Evolutionary conservation across 2,329 filamentous ascomycete species (phyloP).

Genomic region (Geosmithia flava): DNA sequence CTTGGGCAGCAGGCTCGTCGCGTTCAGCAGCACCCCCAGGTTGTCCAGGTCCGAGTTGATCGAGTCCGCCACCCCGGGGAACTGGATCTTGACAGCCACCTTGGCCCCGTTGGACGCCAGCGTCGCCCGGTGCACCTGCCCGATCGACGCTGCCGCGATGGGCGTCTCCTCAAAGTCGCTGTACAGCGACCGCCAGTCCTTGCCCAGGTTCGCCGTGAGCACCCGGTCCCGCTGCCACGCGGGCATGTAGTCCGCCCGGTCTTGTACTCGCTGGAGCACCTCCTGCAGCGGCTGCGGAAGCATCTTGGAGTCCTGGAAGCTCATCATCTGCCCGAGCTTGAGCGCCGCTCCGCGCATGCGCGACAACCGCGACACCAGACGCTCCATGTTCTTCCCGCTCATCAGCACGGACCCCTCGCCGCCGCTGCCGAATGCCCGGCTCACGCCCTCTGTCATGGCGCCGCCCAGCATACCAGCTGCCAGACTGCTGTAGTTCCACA

Average conservation of each 20-base stretch:
- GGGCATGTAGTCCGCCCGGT: constrained; percentile 97
- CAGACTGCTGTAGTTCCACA: constrained; percentile 92
- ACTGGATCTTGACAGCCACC: constrained; percentile 95
- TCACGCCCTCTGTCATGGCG: constrained; percentile 74
- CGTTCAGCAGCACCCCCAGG: constrained; percentile 77
- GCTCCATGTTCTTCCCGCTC: constrained; percentile 82
- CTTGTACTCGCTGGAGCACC: constrained; percentile 87
- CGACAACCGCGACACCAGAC: constrained; percentile 83
- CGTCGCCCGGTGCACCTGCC: constrained; percentile 82
- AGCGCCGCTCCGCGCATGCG: constrained; percentile 95
- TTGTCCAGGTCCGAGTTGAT: constrained; percentile 97
- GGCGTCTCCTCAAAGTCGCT: constrained; percentile 78
- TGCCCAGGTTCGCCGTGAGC: constrained; percentile 63
- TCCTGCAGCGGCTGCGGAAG: constrained; percentile 77
- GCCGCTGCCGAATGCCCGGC: constrained; percentile 61
- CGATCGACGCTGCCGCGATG: constrained; percentile 91
- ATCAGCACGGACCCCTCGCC: constrained; percentile 68
- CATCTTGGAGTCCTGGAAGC: constrained; percentile 95
- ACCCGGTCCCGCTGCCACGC: constrained; percentile 84
- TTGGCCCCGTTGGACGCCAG: constrained; percentile 60
- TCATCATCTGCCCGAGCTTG: constrained; percentile 96
- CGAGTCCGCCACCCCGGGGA: constrained; percentile 87
- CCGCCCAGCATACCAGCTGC: constrained; percentile 94
- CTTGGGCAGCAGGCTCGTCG: constrained; percentile 78
- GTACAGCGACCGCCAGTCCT: constrained; percentile 77